Conservation (phyloP, 164 flowering plant species). For the Magnolia sinica region DNA sequence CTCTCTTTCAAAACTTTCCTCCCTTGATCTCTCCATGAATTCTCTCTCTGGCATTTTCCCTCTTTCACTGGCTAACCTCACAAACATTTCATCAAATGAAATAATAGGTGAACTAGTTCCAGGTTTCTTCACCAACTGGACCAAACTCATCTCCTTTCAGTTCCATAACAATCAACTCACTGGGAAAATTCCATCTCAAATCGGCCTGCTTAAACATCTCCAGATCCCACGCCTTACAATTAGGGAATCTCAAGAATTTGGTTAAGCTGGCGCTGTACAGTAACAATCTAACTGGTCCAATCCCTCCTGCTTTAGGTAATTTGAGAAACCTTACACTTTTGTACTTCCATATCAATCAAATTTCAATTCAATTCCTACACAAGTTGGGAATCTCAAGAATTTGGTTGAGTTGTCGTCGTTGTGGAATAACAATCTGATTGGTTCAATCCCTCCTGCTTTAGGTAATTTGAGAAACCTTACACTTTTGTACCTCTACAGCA, state of each 20-base stretch:
- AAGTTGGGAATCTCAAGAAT: too few relatives aligned
- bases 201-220: slow-evolving; percentile 16
- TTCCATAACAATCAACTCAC: slow-evolving; percentile 13
- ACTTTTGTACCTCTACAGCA: neutral
- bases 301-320: neutral
- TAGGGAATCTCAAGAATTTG: slow-evolving; percentile 19
- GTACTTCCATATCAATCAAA: too few relatives aligned
- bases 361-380: too few relatives aligned
- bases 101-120: slow-evolving; percentile 18
- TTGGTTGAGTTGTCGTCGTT: too few relatives aligned
- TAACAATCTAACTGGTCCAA: neutral
- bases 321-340: neutral
- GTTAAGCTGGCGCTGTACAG: neutral
- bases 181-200: slow-evolving; percentile 24
- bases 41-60: slow-evolving; percentile 20
- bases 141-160: slow-evolving; percentile 8
- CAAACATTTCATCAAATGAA: slow-evolving; percentile 15
- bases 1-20: slow-evolving; percentile 17
- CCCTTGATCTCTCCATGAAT: slow-evolving; percentile 24
- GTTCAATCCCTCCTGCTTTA: too few relatives aligned
- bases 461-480: neutral
- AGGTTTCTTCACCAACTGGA: slow-evolving; percentile 16
- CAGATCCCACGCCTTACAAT: slow-evolving; percentile 4
- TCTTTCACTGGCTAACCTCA: slow-evolving; percentile 25
- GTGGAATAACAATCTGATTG: too few relatives aligned